Evolutionary conservation across 2,329 filamentous ascomycete species (phyloP), one percentile per base, ranked within the genome.

Genomic region (Paecilomyces variotii): DNA sequence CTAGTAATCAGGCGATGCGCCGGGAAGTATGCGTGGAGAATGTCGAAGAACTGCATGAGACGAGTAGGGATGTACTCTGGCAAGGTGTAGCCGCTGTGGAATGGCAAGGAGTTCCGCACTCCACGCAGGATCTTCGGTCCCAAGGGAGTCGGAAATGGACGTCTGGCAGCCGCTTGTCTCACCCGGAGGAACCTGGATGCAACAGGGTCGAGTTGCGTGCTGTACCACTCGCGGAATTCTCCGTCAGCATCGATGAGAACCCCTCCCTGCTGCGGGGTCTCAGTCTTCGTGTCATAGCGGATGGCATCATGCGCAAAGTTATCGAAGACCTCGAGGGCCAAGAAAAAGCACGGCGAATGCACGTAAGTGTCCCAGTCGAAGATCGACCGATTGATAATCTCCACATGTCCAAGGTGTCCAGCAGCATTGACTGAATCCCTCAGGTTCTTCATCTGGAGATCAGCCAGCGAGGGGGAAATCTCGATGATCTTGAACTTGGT

Each of bases 301-400:
- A 99, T 86, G 60, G 87, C 84, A 77, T 99, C 94, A 78, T 99
- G 95, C 35, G 91, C 87, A 72, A 99, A 97, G 77, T 99, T 99
- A 79, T 99, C 94, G 70, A 97, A 96, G 64, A 99, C 94, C 76
- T 99, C 94, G 76, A 99, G 88, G 52, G 93, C 94, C 50, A 99
- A 84, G 80, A 99, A 97, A 81, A 96, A 99, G 79, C 94, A 97
- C 0, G 93, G 94, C 2, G 88, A 89, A 7, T 91, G 88, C n/a
- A 97, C 90, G 64, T 89, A 90, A 53, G 84, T 84, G 63, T 88
- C 80, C 93, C 94, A 99, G 74, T 96, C 91, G 70, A 99, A 97
- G 70, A 99, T 89, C 69, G 90, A 95, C 66, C 86, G 85, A 77
- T 97, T 97, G 76, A 97, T 87, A 72, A 99, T 96, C 67, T 96